Evolutionary conservation across 164 flowering plant genomes (phyloP).

Genomic region (Protea cynaroides): DNA sequence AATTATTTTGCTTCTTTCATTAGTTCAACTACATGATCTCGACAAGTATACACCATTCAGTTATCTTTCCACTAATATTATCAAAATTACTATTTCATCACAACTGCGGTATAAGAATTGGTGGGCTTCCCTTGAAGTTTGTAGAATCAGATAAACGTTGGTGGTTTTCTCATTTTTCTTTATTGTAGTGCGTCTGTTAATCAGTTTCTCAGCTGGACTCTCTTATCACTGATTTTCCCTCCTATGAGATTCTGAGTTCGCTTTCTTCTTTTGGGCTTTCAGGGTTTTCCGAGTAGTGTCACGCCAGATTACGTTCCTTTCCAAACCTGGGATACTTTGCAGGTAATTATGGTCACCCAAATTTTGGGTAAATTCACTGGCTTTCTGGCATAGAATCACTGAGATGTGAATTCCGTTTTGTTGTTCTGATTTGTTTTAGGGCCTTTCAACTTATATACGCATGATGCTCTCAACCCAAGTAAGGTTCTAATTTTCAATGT

Average conservation of each 20-base stretch:
- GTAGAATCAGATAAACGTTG: too few relatives aligned
- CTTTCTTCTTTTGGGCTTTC: conserved; percentile 16
- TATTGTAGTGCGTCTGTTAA: too few relatives aligned
- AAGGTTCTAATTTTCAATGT: conserved; percentile 6
- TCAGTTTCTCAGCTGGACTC: too few relatives aligned
- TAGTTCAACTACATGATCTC: not conserved
- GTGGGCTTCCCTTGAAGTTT: too few relatives aligned
- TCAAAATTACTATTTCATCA: too few relatives aligned
- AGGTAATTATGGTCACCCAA: conserved; percentile 36
- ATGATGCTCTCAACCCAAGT: conserved; percentile 98
- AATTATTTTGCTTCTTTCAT: too few relatives aligned
- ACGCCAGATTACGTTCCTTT: conserved; percentile 90
- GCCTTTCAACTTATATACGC: conserved; percentile 86
- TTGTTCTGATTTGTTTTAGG: conserved; percentile 35
- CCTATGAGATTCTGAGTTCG: not conserved
- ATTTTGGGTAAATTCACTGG: not conserved
- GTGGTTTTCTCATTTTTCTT: too few relatives aligned
- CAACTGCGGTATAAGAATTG: too few relatives aligned
- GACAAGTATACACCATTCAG: too few relatives aligned
- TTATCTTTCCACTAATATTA: too few relatives aligned
- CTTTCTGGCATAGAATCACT: not conserved
- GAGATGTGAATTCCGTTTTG: not conserved
- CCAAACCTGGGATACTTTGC: conserved; percentile 92
- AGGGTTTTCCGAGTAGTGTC: conserved; percentile 95
- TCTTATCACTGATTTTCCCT: too few relatives aligned